Evolutionary conservation across 164 flowering plant genomes (phyloP), one percentile per base, ranked within the genome.

Genomic region (Piper longum): DNA sequence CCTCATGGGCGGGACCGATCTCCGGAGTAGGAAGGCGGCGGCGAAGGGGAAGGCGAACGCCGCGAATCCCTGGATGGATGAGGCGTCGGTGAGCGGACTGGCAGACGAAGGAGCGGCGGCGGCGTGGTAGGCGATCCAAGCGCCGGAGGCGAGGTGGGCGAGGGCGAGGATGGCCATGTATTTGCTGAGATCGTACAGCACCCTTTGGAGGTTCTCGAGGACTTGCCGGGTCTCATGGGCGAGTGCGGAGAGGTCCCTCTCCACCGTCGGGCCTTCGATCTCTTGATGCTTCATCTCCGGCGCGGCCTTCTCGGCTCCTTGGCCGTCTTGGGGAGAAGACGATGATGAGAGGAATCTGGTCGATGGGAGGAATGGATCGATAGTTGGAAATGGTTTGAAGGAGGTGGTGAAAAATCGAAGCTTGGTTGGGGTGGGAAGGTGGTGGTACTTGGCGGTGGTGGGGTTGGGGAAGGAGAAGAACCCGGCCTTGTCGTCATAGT

Each of bases 21-120:
- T 75, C 66, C 91, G 63, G 72, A 91, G 51, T 75, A 85, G 66
- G 43, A 91, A 85, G 0, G 96, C 96, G 82, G 86, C 2, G 3
- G 93, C 75, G 60, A 86, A 85, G 0, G 96, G 95, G 60, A 87
- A 82, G 42, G 83, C 95, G 58, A 89, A 89, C 0, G 91, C 92
- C 62, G 75, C 71, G 17, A 76, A 61, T 70, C 91, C 80, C 79
- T 81, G 87, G 16, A 81, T 62, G 36, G 36, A 26, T 0, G 87
- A 76, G 0, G 77, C 76, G 67, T 76, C 91, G 0, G 71, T 39
- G 16, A 85, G 36, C 36, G 36, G 36, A 26, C 36, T 59, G 1
- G 83, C 81, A 0, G 83, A 60, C 16, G 78, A 59, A n/a, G 69
- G 67, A 44, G 83, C 81, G 0, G 63, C 43, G 36, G 36, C 36